These are phyloP conservation scores for Emydomyces testavorans DNA, from an alignment of 2,329 filamentous ascomycete species.

Conservation along the genomic window DNA sequence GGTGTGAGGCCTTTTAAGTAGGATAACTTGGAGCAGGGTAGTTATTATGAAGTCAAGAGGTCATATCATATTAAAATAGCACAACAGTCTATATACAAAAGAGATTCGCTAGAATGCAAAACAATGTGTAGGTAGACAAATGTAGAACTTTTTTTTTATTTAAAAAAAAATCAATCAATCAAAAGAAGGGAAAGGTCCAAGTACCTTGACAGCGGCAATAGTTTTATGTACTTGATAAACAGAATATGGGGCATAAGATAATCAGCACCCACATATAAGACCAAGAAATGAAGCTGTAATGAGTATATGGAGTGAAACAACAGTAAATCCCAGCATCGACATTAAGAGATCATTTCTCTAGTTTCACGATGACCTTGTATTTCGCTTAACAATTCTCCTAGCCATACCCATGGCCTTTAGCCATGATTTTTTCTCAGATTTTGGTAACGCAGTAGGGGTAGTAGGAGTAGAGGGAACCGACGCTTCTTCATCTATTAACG, in stretches of 20 bases:
- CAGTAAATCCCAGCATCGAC: too few relatives aligned
- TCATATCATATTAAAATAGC: not conserved
- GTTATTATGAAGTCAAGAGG: too few relatives aligned
- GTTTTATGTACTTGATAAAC: too few relatives aligned
- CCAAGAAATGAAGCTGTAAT: too few relatives aligned
- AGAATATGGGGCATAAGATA: too few relatives aligned
- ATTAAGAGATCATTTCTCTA: too few relatives aligned
- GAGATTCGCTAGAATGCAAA: not conserved
- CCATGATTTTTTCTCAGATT: constrained; percentile 15
- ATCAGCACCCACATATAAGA: too few relatives aligned
- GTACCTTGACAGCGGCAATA: too few relatives aligned
- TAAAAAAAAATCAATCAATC: not conserved
- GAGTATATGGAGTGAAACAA: too few relatives aligned
- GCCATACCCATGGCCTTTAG: constrained; percentile 14
- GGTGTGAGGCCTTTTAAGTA: too few relatives aligned
- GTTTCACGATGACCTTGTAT: constrained; percentile 17
- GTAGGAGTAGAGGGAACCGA: constrained; percentile 6
- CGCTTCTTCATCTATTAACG: constrained; percentile 11
- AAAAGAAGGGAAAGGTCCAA: not conserved
- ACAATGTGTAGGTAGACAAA: not conserved
- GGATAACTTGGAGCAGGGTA: too few relatives aligned
- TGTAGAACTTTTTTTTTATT: not conserved
- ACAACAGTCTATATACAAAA: not conserved
- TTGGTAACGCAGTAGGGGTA: constrained; percentile 2
- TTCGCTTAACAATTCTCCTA: constrained; percentile 13